Evolutionary conservation across 2,329 filamentous ascomycete species (phyloP).

Genomic region (Diplocarpon rosae): DNA sequence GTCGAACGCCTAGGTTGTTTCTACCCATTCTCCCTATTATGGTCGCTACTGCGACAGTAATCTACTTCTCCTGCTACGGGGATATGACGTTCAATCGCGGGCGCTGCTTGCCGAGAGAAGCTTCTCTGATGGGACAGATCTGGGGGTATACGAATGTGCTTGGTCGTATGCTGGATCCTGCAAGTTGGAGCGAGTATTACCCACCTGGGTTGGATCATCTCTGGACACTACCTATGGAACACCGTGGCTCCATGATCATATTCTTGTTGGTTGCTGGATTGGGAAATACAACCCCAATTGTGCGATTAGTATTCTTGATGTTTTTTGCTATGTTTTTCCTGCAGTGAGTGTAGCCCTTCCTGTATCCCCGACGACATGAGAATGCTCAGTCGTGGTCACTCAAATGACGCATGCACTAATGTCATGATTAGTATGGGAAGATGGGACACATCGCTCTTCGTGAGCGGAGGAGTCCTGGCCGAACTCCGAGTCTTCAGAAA

Average conservation of each 20-base stretch:
- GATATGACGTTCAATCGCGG: neutral
- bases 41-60: neutral
- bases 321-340: neutral
- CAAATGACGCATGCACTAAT: too few relatives aligned
- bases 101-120: neutral
- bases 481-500: neutral
- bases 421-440: neutral
- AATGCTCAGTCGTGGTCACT: too few relatives aligned
- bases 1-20: constrained; percentile 2
- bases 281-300: neutral
- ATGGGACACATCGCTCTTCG: constrained; percentile 4
- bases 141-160: constrained; percentile 12
- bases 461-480: constrained; percentile 2
- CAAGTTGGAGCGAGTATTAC: neutral
- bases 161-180: neutral
- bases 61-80: neutral
- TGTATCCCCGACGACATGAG: too few relatives aligned
- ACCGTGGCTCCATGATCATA: constrained; percentile 1
- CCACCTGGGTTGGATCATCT: constrained; percentile 1
- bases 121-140: constrained; percentile 1
- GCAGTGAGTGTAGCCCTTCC: neutral
- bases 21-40: neutral
- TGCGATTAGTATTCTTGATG: neutral
- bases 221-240: constrained; percentile 4
- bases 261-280: constrained; percentile 3